Base-by-base conservation (phyloP, 768 basidiomycete species). In the Collybiopsis luxurians region DNA sequence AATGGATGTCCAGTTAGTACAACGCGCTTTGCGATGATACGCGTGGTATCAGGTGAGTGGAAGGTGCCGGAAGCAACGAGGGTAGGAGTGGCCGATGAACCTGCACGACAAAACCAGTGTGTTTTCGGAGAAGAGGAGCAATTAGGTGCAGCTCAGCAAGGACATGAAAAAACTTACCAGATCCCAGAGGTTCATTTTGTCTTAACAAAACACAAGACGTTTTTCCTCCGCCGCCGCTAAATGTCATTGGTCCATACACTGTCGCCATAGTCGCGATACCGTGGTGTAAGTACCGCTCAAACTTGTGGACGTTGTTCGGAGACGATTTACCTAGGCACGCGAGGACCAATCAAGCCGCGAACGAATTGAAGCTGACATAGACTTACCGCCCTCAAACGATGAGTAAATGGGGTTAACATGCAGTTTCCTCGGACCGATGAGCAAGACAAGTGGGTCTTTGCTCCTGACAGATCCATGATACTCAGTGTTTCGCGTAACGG, bases 271-370 rank as follows among this genome's bases (percentile, higher is more conserved):
- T 82, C 2, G 90, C 89, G 30, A 77, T 74, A 4, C 95, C 91
- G 64, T 92, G 92, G 40, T 89, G 84, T 27, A 98, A 78, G 72
- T 85, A 99, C 30, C 91, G 84, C 72, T 97, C 93, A 54, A 89
- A 95, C 66, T 98, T 99, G 79, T 98, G 95, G 2, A 97, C 94
- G 64, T 98, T 98, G 78, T 99, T 99, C 42, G 85, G 79, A 11
- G 50, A 34, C 2, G 34, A 12, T 11, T 51, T 51, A 17, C 50
- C 50, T 51, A 23, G 9, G 44, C 2, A 17, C 9, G 5, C 1
- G 15, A 45, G 44, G 3, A 10, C 3, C 23, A 27, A 45, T 5
- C 23, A 24, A 45, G 12, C 2, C 21, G 26, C 4, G 44, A 45
- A 21, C 12, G 19, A 24, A 45, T 12, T 23, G 26, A 26, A n/a